Evolutionary conservation across 164 flowering plant species (phyloP).

Genomic region (Sedum album): DNA sequence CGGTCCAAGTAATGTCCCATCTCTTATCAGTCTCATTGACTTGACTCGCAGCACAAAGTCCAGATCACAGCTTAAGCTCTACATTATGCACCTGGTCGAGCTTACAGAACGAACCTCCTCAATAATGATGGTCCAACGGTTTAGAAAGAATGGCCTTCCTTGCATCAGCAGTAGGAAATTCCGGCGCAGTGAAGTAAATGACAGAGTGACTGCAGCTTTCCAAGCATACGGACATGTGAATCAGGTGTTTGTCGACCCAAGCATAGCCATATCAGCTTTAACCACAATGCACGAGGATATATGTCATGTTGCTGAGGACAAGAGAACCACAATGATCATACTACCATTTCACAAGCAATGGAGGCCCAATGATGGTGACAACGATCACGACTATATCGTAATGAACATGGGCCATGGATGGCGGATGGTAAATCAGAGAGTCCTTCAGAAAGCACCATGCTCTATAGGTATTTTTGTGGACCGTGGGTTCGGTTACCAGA

Average conservation of each 20-base stretch:
- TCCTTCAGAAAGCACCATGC: constrained; percentile 16
- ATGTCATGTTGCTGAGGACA: constrained; percentile 51
- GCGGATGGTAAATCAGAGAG: constrained; percentile 51
- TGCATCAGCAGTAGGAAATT: constrained; percentile 18
- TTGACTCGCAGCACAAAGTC: constrained; percentile 26
- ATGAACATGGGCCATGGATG: constrained; percentile 48
- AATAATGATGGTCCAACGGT: constrained; percentile 46
- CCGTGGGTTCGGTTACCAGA: too few species aligned
- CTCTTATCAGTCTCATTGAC: constrained; percentile 51
- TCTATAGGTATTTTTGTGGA: too few species aligned
- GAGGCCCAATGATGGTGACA: constrained; percentile 5
- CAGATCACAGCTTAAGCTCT: constrained; percentile 32
- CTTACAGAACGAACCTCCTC: constrained; percentile 11
- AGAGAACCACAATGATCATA: constrained; percentile 45
- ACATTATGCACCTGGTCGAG: constrained; percentile 38
- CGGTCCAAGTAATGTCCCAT: constrained; percentile 37
- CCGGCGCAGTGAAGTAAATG: constrained; percentile 19
- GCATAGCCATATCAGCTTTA: constrained; percentile 51
- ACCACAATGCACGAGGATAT: constrained; percentile 76
- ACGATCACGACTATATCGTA: constrained; percentile 8
- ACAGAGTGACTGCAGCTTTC: constrained; percentile 18
- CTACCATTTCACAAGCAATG: constrained; percentile 64
- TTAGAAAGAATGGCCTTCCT: constrained; percentile 45
- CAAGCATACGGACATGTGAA: constrained; percentile 19
- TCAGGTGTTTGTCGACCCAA: constrained; percentile 40